Percentiles rank a stretch among this genome's conserved stretches.
These are phyloP conservation scores for Chrysosporium keratinophilum DNA, from an alignment of 2,329 filamentous ascomycete species.

Conservation along the genomic window DNA sequence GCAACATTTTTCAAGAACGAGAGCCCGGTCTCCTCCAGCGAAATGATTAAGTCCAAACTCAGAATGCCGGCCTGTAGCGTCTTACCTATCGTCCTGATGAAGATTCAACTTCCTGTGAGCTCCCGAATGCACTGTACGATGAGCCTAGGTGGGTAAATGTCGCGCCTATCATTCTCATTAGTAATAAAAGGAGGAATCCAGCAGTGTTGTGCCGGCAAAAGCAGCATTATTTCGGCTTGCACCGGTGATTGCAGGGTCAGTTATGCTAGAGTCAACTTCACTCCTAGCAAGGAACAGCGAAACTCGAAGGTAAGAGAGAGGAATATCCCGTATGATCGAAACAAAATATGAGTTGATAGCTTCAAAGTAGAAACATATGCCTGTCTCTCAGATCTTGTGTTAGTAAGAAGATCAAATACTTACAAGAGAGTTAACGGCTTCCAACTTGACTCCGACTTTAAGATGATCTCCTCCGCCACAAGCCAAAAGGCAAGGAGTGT, in stretches of 20 bases:
- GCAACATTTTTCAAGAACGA: too few relatives aligned
- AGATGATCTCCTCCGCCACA: neutral
- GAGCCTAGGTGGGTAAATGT: too few relatives aligned
- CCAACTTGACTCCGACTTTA: neutral
- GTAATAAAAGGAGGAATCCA: too few relatives aligned
- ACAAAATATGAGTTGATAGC: neutral
- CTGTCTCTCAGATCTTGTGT: too few relatives aligned
- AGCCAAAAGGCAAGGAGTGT: neutral
- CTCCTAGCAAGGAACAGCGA: neutral
- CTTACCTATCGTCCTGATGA: too few relatives aligned
- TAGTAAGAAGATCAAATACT: too few relatives aligned
- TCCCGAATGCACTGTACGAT: too few relatives aligned
- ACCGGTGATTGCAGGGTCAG: slow-evolving; percentile 8
- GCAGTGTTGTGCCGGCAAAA: neutral
- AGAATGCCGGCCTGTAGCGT: too few relatives aligned
- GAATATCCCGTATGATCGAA: neutral
- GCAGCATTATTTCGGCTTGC: slow-evolving; percentile 2
- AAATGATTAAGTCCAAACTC: too few relatives aligned
- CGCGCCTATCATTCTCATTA: neutral
- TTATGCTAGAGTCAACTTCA: too few relatives aligned
- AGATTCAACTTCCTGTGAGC: too few relatives aligned
- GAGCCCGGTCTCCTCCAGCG: too few relatives aligned
- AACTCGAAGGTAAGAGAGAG: neutral
- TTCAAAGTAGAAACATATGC: neutral
- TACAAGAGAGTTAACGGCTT: neutral